Evolutionary conservation across 495 filamentous ascomycete species (phyloP), one percentile per base, ranked within the genome.

Genomic region (Talaromyces ruber): DNA sequence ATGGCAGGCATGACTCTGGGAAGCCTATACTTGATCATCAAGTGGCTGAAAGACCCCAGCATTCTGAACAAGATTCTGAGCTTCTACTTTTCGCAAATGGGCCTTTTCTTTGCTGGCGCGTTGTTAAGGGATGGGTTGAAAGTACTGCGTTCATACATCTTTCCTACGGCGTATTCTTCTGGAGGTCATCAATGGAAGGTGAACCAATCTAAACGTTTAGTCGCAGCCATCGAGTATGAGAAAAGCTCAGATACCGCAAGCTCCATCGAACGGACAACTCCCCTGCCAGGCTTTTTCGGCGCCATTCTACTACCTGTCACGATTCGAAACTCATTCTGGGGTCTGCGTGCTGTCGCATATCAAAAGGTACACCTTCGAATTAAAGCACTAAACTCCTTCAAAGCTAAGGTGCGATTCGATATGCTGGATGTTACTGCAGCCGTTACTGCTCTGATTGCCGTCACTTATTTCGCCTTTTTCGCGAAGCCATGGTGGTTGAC

Each of bases 11-110:
- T 75, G 2, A 84, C 87, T 0, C 83, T 98, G 9, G 79, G 86
- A 29, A 87, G 85, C 0, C 79, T 98, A 12, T 98, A 97, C 74
- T 84, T 93, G 67, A 79, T 97, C 58, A 91, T 98, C 70, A 91
- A 95, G 67, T 95, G 87, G 82, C 80, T 96, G 26, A 82, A 94
- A 65, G 89, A 96, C 67, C 86, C 93, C 0, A 78, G 84, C 9
- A 74, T 94, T 9, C 67, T 98, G 66, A 98, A 93, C 74, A 89
- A 88, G 75, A 83, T 95, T 21, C 75, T 98, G 12, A 87, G 88
- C 37, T 87, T 82, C 67, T 98, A 98, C 75, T 91, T 97, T 72
- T 91, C 90, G 1, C 69, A 81, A 50, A 85, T 94, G 73, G 90
- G 91, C 0, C 70, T 96, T 14, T 87, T 89, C 59, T 88, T 89